Evolutionary conservation across 2,329 filamentous ascomycete genomes (phyloP), one percentile per base, ranked within the genome.

Genomic region (Aspergillus melleus): DNA sequence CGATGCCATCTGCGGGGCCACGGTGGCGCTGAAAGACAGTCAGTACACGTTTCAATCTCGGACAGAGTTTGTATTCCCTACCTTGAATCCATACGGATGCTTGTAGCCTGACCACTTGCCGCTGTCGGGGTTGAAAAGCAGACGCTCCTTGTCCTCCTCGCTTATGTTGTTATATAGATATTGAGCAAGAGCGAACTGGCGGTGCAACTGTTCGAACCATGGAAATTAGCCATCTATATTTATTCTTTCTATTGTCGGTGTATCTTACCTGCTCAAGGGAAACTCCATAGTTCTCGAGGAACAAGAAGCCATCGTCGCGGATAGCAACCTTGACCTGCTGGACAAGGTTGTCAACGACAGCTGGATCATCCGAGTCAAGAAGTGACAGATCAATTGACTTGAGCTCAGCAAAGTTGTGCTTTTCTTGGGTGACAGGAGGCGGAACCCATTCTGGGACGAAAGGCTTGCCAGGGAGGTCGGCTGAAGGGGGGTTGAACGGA

Each of bases 31-130:
- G 55, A 9, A 29, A 0, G 26, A 8, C 26, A 29, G 26, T 29
- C 6, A 29, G 26, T 29, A 29, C 9, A 29, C 6, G 8, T 1
- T 29, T 29, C 1, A 29, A 29, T 29, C 42, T 50, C 6, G 36
- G 26, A 63, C n/a, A 24, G 22, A n/a, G 0, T 1, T 22, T 19
- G 22, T 8, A 29, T 29, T 2, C 2, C 57, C 58, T 68, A 75
- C 73, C 79, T 80, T 73, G 75, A 81, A 61, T 74, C 81, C 66
- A 71, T 79, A n/a, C 63, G 79, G 61, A 75, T 70, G 80, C 66
- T 84, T 83, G 68, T 81, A 84, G 0, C 81, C 81, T 3, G 81
- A 80, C 77, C 79, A 83, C 1, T 72, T 64, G n/a, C 81, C 81
- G 0, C 72, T 80, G 4, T 80, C 77, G 0, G 81, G 81, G 61